Percentiles rank a stretch among this genome's conserved stretches.
phyloP scores from a whole-genome alignment of 495 filamentous ascomycete species.

The Cercophora newfieldiana region DNA sequence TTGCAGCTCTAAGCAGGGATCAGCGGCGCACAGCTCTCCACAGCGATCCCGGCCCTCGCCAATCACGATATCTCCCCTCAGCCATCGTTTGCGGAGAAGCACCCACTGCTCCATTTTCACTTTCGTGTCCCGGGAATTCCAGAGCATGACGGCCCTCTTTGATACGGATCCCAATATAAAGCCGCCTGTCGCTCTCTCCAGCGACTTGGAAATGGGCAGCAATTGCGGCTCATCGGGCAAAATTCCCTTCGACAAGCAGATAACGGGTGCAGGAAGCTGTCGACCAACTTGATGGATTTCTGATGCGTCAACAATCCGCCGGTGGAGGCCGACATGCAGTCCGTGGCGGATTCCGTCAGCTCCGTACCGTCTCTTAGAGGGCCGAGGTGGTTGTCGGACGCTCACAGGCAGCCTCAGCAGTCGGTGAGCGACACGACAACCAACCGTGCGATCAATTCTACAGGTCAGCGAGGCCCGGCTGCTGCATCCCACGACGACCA shows the following conservation, averaged over 20 bases:
- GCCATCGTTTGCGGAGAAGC: not conserved
- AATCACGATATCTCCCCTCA: not conserved
- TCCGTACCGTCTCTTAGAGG: not conserved
- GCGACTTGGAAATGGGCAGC: not conserved
- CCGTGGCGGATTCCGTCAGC: slow-evolving; percentile 9
- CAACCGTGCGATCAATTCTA: not conserved
- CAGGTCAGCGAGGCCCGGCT: not conserved
- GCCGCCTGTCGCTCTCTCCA: not conserved
- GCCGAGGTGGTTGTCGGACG: not conserved
- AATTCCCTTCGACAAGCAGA: not conserved
- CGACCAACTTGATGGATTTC: not conserved
- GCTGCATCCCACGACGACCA: not conserved
- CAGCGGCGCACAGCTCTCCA: slow-evolving; percentile 11
- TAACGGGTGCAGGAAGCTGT: not conserved
- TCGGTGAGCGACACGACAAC: not conserved
- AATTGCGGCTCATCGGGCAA: not conserved
- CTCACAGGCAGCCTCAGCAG: not conserved
- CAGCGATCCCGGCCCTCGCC: not conserved
- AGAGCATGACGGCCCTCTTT: not conserved
- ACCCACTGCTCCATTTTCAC: not conserved
- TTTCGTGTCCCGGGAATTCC: not conserved
- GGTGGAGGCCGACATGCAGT: not conserved
- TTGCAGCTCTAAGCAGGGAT: slow-evolving; percentile 6
- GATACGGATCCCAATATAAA: not conserved
- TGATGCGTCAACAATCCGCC: slow-evolving; percentile 1